Evolutionary conservation across 2,329 filamentous ascomycete species (phyloP).

Genomic region (Penicillium decumbens): DNA sequence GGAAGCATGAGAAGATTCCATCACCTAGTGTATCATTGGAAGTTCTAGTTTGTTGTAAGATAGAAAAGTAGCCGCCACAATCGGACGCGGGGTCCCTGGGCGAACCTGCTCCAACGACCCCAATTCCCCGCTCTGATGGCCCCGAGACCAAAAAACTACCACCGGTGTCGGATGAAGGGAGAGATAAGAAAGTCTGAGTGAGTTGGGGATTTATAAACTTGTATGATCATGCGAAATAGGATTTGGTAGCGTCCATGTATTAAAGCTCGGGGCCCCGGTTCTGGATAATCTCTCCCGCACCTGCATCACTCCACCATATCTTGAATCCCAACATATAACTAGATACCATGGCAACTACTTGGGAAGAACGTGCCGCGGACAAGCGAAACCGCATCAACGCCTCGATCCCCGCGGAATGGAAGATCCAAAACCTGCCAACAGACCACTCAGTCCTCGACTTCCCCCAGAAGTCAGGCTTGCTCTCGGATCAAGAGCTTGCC

Average conservation of each 20-base stretch:
- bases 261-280: background rate
- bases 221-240: background rate
- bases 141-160: background rate
- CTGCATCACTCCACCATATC: background rate
- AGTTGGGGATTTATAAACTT: background rate
- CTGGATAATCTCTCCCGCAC: background rate
- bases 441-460: constrained; percentile 5
- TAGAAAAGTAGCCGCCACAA: background rate
- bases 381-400: constrained; percentile 9
- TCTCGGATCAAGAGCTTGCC: constrained; percentile 3
- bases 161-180: background rate
- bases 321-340: background rate
- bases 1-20: too few relatives aligned
- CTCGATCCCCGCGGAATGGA: constrained; percentile 10
- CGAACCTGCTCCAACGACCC: constrained; percentile 9
- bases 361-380: constrained; percentile 9
- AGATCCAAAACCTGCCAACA: constrained; percentile 2
- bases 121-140: background rate
- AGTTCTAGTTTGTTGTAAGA: too few relatives aligned
- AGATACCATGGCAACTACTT: background rate
- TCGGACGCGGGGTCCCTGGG: background rate
- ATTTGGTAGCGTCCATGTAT: background rate
- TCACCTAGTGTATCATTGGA: background rate
- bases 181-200: background rate
- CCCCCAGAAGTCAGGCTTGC: constrained; percentile 6